Conservation (phyloP, 2,329 filamentous ascomycete species). For the Rhynchosporium secalis region DNA sequence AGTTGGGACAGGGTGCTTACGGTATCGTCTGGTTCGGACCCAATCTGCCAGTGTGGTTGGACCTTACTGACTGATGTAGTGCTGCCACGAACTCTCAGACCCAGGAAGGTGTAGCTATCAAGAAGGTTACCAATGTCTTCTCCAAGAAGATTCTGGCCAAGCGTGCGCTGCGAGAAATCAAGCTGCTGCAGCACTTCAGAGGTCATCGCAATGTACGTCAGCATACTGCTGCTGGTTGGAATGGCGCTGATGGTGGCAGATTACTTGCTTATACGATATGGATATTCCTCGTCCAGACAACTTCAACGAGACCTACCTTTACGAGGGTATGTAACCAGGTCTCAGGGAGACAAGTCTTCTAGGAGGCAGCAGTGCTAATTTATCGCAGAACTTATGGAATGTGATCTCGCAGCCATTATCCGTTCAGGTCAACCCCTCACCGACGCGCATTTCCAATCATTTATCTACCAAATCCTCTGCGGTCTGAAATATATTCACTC, state of each 20-base stretch:
- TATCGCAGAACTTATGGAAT: conserved; percentile 90
- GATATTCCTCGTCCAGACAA: conserved; percentile 96
- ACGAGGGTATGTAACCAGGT: conserved; percentile 69
- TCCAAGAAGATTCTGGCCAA: conserved; percentile 99
- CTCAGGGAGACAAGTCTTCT: not conserved
- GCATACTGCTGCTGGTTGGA: conserved; percentile 9
- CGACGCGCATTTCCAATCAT: conserved; percentile 98
- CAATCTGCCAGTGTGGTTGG: conserved; percentile 27
- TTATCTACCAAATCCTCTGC: conserved; percentile 99
- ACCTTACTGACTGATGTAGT: conserved; percentile 49
- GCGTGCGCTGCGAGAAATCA: conserved; percentile 96
- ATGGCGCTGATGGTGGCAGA: conserved; percentile 58
- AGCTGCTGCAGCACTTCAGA: conserved; percentile 96
- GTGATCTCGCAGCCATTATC: conserved; percentile 96
- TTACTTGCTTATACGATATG: conserved; percentile 99
- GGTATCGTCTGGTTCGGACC: conserved; percentile 88
- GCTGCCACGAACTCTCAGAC: conserved; percentile 90
- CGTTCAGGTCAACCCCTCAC: conserved; percentile 95
- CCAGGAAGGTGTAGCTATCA: conserved; percentile 93
- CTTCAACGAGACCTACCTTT: conserved; percentile 99
- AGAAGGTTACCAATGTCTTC: conserved; percentile 99
- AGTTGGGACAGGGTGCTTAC: conserved; percentile 96
- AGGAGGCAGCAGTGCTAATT: conserved; percentile 26
- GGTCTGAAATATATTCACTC: conserved; percentile 99
- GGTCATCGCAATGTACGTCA: conserved; percentile 77